Evolutionary conservation across 139 green algal genomes (phyloP), one percentile per base, ranked within the genome.

Genomic region (Tetraselmis striata): DNA sequence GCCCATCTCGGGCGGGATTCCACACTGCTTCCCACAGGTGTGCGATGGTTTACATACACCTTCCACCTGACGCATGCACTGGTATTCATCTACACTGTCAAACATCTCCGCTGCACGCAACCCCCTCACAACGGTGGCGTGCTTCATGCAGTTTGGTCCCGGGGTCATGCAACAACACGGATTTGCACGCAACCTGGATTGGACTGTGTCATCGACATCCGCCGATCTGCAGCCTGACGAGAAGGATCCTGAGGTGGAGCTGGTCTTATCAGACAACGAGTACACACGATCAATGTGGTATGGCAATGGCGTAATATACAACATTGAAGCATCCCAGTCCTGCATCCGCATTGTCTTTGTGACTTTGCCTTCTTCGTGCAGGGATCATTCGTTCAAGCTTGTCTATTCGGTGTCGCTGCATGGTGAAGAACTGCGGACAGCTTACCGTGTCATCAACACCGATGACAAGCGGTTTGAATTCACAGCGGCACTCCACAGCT

Each of bases 111-210:
- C n/a, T n/a, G n/a, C n/a, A n/a, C n/a, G n/a, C n/a, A n/a, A n/a
- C n/a, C n/a, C n/a, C n/a, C n/a, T n/a, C n/a, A n/a, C n/a, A n/a
- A n/a, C n/a, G n/a, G n/a, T n/a, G n/a, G n/a, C n/a, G n/a, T n/a
- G n/a, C n/a, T n/a, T n/a, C 45, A 11, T 29, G 81, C 94, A 98
- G 89, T 98, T 99, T 87, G 96, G 96, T 5, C 96, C 96, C 1
- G 93, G 95, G 29, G 82, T 84, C 18, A 96, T 99, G 87, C 93
- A 97, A 86, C 95, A 98, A 89, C 96, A 99, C 87, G 96, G 96
- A 29, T 99, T 99, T 91, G 96, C 96, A 0, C 93, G 96, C 83
- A 98, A 98, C 90, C 76, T 95, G 28, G 92, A 97, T 79, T 99
- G 96, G 96, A 77, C 84, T 59, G 84, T 98, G 58, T 87, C 84